These are phyloP conservation scores for Candida namnaoensis DNA, from an alignment of 805 yeast species.

Conservation along the genomic window DNA sequence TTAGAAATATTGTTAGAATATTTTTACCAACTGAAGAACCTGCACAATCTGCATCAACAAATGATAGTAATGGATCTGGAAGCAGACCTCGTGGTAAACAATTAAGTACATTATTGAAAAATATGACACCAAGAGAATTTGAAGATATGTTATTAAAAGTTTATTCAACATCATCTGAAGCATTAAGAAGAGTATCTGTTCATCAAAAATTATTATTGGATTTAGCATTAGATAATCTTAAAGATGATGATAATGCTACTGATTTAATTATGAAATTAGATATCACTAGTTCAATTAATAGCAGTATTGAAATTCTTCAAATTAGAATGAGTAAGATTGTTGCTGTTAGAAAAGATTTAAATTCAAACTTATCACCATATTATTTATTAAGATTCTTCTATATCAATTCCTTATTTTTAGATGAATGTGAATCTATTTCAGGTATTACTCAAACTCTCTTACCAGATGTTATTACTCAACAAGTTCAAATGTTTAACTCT, in stretches of 20 bases:
- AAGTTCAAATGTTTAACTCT: conserved; percentile 49
- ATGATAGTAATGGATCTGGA: conserved; percentile 3
- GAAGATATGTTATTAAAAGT: conserved; percentile 57
- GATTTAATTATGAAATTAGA: conserved; percentile 50
- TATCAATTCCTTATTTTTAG: conserved; percentile 58
- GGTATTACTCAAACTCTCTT: conserved; percentile 53
- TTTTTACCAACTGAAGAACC: conserved; percentile 47
- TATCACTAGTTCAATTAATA: conserved; percentile 54
- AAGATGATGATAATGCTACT: conserved; percentile 22
- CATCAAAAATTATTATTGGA: conserved; percentile 79
- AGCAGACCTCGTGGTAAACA: conserved; percentile 20
- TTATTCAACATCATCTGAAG: conserved; percentile 59
- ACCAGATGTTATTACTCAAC: conserved; percentile 59
- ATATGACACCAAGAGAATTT: conserved; percentile 67
- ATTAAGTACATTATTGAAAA: conserved; percentile 42
- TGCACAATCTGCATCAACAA: conserved; percentile 7
- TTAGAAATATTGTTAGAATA: conserved; percentile 61
- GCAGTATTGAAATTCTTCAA: conserved; percentile 65
- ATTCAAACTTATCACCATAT: conserved; percentile 45
- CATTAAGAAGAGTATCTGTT: conserved; percentile 60
- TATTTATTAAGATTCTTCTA: conserved; percentile 62
- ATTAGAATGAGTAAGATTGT: conserved; percentile 70
- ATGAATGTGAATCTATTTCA: conserved; percentile 76
- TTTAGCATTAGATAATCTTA: conserved; percentile 40
- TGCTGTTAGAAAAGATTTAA: conserved; percentile 67